phyloP scores from a whole-genome alignment of 768 basidiomycete genomes.

The Gymnopilus dilepis region DNA sequence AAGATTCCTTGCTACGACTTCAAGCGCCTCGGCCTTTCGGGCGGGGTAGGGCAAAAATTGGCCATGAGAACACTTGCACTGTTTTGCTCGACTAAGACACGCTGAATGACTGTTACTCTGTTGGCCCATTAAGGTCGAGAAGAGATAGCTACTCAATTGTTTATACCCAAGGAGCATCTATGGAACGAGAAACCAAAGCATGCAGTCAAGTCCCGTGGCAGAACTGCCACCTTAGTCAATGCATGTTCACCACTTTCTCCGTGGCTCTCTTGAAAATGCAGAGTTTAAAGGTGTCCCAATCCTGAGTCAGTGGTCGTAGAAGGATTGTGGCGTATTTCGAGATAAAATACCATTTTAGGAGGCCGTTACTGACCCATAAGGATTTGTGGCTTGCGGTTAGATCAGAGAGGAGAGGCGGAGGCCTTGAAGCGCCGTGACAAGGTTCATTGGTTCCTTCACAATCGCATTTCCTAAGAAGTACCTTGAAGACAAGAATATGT shows the following conservation, averaged over 20 bases:
- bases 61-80: neutral
- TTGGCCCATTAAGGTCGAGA: neutral
- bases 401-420: neutral
- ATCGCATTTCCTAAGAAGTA: neutral
- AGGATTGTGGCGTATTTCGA: neutral
- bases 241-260: too few relatives aligned
- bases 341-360: conserved; percentile 2
- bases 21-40: too few relatives aligned
- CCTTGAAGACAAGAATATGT: too few relatives aligned
- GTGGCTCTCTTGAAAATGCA: too few relatives aligned
- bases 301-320: too few relatives aligned
- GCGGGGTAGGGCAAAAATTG: too few relatives aligned
- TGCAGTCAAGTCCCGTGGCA: neutral
- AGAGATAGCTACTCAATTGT: neutral
- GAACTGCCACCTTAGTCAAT: neutral
- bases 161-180: conserved; percentile 2
- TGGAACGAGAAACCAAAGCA: neutral
- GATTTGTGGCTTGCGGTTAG: neutral
- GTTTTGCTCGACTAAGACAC: neutral
- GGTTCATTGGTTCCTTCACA: neutral
- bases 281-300: too few relatives aligned
- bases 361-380: neutral
- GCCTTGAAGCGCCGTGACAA: conserved; percentile 1
- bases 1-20: too few relatives aligned
- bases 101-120: neutral